phyloP scores from a whole-genome alignment of 129 eudicot genomes.

The Pseudognaphalium luteoalbum region DNA sequence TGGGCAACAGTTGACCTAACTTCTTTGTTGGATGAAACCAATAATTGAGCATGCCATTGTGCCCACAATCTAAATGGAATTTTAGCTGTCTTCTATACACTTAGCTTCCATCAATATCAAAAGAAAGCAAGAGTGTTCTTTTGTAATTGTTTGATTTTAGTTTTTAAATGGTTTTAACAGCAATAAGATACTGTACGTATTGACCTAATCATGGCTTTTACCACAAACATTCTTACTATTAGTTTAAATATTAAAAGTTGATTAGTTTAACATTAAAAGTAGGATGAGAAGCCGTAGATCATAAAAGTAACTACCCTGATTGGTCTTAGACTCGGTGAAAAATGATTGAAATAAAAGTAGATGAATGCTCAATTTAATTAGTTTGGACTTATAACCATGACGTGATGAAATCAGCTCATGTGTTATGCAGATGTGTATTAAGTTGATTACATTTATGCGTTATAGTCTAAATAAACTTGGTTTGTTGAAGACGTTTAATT shows the following conservation, averaged over 20 bases:
- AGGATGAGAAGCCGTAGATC: not conserved
- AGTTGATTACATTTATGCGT: not conserved
- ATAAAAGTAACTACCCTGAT: not conserved
- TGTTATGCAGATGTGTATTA: not conserved
- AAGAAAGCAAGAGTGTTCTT: slow-evolving; percentile 14
- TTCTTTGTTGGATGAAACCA: slow-evolving; percentile 12
- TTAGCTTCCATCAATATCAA: slow-evolving; percentile 15
- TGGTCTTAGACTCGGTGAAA: not conserved
- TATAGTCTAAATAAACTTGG: not conserved
- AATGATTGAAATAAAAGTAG: not conserved
- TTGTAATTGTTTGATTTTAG: not conserved
- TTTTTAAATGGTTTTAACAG: not conserved
- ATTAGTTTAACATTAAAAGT: not conserved
- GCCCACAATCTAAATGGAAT: slow-evolving; percentile 36
- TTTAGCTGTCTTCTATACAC: slow-evolving; percentile 33
- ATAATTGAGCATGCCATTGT: slow-evolving; percentile 26
- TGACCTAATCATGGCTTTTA: not conserved
- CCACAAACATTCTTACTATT: not conserved
- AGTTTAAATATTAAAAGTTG: no score
- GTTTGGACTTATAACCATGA: not conserved
- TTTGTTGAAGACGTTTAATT: not conserved
- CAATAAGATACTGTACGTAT: not conserved
- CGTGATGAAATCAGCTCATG: not conserved
- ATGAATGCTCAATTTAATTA: no score
- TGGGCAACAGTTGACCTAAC: slow-evolving; percentile 21